Evolutionary conservation across 495 filamentous ascomycete genomes (phyloP).

Genomic region (Choiromyces venosus): DNA sequence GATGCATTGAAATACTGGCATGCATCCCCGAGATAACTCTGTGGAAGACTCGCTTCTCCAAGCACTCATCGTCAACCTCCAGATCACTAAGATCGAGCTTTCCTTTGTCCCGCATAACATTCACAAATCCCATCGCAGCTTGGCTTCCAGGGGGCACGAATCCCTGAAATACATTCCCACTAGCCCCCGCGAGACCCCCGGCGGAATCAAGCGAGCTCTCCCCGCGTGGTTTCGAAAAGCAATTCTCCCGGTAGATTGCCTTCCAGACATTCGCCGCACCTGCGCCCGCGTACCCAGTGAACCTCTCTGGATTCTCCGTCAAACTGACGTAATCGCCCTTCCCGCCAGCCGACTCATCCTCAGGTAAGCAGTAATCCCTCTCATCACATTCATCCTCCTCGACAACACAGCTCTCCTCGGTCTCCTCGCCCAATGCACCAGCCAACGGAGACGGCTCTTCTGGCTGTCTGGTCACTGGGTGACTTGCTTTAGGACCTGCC

Average conservation of each 20-base stretch:
- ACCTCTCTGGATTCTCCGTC: slow-evolving; percentile 88
- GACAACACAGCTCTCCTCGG: slow-evolving; percentile 90
- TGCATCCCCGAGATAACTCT: slow-evolving; percentile 95
- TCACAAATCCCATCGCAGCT: slow-evolving; percentile 77
- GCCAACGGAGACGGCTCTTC: slow-evolving; percentile 68
- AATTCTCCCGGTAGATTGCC: slow-evolving; percentile 95
- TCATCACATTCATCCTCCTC: slow-evolving; percentile 98
- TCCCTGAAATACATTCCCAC: background rate
- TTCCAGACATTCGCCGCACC: slow-evolving; percentile 88
- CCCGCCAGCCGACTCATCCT: slow-evolving; percentile 76
- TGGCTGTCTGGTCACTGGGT: slow-evolving; percentile 70
- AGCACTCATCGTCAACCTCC: slow-evolving; percentile 78
- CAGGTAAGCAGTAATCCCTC: slow-evolving; percentile 91
- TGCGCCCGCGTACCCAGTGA: slow-evolving; percentile 83
- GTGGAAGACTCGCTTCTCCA: slow-evolving; percentile 97
- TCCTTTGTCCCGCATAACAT: slow-evolving; percentile 67
- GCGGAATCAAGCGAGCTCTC: slow-evolving; percentile 46
- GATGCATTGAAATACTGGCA: slow-evolving; percentile 87
- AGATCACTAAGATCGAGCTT: slow-evolving; percentile 57
- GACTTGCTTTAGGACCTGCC: slow-evolving; percentile 81
- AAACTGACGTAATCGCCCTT: slow-evolving; percentile 97
- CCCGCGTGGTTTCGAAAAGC: slow-evolving; percentile 67
- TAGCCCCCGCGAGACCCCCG: slow-evolving; percentile 43
- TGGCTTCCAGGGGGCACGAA: slow-evolving; percentile 45
- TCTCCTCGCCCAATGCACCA: slow-evolving; percentile 74